These are phyloP conservation scores for Ceriops decandra DNA, from an alignment of 345 rosid genomes.

Conservation along the genomic window DNA sequence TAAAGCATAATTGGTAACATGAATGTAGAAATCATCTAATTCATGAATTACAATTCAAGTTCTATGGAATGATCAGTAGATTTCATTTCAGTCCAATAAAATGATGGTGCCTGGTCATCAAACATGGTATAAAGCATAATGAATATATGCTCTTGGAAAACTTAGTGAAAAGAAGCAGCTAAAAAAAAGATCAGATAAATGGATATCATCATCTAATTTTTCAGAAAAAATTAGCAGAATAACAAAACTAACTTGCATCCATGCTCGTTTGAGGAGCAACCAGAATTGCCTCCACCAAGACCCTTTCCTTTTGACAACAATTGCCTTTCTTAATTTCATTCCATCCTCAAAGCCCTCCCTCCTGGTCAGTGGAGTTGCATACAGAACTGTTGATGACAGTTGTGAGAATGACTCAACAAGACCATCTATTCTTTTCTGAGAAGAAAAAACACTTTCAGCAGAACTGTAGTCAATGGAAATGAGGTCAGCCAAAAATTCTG, in stretches of 20 bases:
- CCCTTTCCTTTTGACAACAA: slow-evolving; percentile 45
- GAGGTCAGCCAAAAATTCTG: slow-evolving; percentile 97
- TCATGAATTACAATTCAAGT: slow-evolving; percentile 1
- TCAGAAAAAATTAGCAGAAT: background rate
- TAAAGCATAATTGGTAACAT: slow-evolving; percentile 5
- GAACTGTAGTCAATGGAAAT: slow-evolving; percentile 90
- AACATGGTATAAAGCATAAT: slow-evolving; percentile 10
- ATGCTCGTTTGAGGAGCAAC: slow-evolving; percentile 87
- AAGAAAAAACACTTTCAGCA: slow-evolving; percentile 65
- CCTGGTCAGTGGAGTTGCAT: slow-evolving; percentile 58
- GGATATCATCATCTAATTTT: background rate
- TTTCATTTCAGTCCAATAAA: slow-evolving; percentile 5
- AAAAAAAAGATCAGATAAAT: background rate
- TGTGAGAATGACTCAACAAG: slow-evolving; percentile 78
- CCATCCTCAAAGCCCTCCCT: slow-evolving; percentile 31
- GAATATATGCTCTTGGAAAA: slow-evolving; percentile 1
- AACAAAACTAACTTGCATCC: slow-evolving; percentile 76
- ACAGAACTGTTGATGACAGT: slow-evolving; percentile 49
- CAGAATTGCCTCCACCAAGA: slow-evolving; percentile 85
- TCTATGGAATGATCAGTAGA: background rate
- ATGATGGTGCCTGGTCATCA: slow-evolving; percentile 1
- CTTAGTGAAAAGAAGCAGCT: slow-evolving; percentile 9
- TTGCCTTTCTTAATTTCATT: slow-evolving; percentile 37
- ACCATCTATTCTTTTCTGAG: slow-evolving; percentile 81
- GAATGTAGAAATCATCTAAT: background rate